A percentile compares a stretch with the other conserved stretches of the same genome.
Conservation (phyloP, 2,329 filamentous ascomycete genomes). For the Paecilomyces fulvus region DNA sequence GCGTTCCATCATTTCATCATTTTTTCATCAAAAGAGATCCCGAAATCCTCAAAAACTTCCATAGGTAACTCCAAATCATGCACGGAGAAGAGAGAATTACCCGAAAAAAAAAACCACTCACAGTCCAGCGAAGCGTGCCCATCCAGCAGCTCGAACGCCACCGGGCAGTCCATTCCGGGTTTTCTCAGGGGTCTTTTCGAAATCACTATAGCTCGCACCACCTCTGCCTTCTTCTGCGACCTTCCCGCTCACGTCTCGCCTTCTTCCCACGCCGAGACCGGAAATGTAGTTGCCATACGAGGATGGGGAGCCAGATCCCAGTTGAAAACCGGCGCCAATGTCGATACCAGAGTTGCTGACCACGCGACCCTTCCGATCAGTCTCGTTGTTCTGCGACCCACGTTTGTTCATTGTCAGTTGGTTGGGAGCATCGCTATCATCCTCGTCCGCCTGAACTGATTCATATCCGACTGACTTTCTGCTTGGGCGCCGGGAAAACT, state of each 20-base stretch:
- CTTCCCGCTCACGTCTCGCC: conserved; percentile 40
- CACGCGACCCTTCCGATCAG: conserved; percentile 35
- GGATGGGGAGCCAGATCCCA: conserved; percentile 21
- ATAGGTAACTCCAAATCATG: neutral
- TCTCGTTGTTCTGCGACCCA: conserved; percentile 11
- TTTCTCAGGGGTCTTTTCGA: conserved; percentile 7
- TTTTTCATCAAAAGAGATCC: neutral
- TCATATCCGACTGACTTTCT: conserved; percentile 27
- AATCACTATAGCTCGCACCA: conserved; percentile 13
- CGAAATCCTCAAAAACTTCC: neutral
- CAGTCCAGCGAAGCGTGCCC: conserved; percentile 39
- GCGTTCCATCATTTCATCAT: neutral
- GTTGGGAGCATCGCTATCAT: conserved; percentile 17
- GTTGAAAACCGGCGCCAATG: conserved; percentile 14
- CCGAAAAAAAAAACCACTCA: conserved; percentile 10
- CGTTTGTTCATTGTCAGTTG: neutral
- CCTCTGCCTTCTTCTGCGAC: conserved; percentile 38
- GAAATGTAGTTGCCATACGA: conserved; percentile 36
- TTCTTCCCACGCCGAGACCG: conserved; percentile 35
- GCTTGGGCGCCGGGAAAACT: conserved; percentile 23
- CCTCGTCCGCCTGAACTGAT: conserved; percentile 23
- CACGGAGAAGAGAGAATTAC: neutral
- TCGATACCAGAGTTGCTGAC: conserved; percentile 37
- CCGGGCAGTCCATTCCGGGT: conserved; percentile 8
- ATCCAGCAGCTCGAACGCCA: conserved; percentile 33